Evolutionary conservation across 2,329 filamentous ascomycete species (phyloP).

Genomic region (Stagonosporopsis vannaccii): DNA sequence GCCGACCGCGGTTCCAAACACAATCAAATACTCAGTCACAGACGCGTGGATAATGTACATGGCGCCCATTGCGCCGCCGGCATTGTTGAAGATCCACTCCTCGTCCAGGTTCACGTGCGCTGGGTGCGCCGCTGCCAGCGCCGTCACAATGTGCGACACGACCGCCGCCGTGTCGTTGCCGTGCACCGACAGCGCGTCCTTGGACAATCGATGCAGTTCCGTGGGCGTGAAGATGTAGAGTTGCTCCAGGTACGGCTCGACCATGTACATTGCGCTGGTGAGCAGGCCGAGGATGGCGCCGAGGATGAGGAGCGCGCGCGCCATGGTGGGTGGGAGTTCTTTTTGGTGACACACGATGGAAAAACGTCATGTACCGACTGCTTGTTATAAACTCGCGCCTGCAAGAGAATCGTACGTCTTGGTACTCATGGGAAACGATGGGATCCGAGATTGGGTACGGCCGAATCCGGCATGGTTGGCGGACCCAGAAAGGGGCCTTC

Average conservation of each 20-base stretch:
- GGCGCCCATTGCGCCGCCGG: slow-evolving; percentile 87
- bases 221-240: slow-evolving; percentile 79
- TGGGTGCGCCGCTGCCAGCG: slow-evolving; percentile 59
- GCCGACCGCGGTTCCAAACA: slow-evolving; percentile 69
- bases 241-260: slow-evolving; percentile 35
- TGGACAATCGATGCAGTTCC: slow-evolving; percentile 72
- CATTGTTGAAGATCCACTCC: slow-evolving; percentile 93
- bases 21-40: slow-evolving; percentile 69
- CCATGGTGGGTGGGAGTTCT: slow-evolving; percentile 7
- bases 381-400: neutral
- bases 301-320: slow-evolving; percentile 31
- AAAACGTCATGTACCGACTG: too few relatives aligned
- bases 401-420: slow-evolving; percentile 4
- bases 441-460: slow-evolving; percentile 3
- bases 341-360: neutral
- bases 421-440: neutral
- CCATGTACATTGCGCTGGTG: slow-evolving; percentile 36
- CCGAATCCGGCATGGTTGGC: neutral
- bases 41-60: slow-evolving; percentile 92
- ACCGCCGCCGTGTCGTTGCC: slow-evolving; percentile 77
- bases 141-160: slow-evolving; percentile 72
- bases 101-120: slow-evolving; percentile 71
- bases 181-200: slow-evolving; percentile 70
- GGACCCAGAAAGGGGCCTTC: neutral
- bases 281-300: slow-evolving; percentile 34